Conservation (phyloP, 78 protist genomes). For the Protostelium mycophagum region DNA sequence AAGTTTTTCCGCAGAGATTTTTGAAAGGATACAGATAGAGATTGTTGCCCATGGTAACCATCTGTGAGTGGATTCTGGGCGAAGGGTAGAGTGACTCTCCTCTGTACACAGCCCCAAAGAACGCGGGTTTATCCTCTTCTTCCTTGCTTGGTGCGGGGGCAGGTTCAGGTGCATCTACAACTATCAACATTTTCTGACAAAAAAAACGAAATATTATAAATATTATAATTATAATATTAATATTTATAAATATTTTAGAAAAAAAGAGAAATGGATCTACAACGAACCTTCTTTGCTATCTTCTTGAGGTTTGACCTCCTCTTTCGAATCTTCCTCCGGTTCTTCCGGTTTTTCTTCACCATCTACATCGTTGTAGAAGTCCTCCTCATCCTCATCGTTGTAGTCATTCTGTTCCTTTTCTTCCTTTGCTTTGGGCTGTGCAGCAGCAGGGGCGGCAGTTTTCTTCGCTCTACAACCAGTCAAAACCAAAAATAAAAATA, state of each 20-base stretch:
- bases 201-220: too few species aligned
- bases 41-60: not conserved
- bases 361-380: too few species aligned
- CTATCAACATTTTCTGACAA: not conserved
- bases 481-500: too few species aligned
- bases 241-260: too few species aligned
- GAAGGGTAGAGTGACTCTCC: not conserved
- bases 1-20: too few species aligned
- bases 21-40: not conserved
- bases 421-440: not conserved
- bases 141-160: not conserved
- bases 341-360: not conserved
- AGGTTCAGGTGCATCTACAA: not conserved
- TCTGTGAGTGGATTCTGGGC: not conserved
- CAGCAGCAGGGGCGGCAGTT: not conserved
- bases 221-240: too few species aligned
- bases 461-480: not conserved
- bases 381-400: not conserved
- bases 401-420: not conserved
- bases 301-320: too few species aligned
- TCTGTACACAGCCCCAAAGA: not conserved
- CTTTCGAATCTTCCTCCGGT: not conserved
- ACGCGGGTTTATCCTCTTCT: not conserved
- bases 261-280: too few species aligned
- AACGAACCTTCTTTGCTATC: too few species aligned